Evolutionary conservation across 176 grass and related monocot species (phyloP).

Genomic region (Carex pumila): DNA sequence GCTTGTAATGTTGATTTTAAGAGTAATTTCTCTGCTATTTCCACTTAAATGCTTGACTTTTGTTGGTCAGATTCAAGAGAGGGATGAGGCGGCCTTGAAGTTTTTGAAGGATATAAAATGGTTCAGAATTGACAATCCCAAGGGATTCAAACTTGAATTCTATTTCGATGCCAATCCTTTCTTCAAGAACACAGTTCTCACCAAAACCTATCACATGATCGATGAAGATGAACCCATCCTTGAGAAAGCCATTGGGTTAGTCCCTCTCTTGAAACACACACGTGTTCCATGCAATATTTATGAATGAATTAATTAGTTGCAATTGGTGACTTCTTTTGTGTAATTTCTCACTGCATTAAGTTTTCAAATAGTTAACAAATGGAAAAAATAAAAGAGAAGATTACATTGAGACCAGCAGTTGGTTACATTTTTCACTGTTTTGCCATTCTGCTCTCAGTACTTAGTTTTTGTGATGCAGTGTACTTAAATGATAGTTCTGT

Average conservation of each 20-base stretch:
- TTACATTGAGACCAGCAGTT: neutral
- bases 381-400: neutral
- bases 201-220: constrained; percentile 93
- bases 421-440: neutral
- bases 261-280: neutral
- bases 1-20: neutral
- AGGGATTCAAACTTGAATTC: constrained; percentile 97
- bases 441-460: neutral
- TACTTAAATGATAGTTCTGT: neutral
- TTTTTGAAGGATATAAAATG: constrained; percentile 95
- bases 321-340: neutral
- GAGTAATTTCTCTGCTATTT: neutral
- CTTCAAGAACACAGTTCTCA: constrained; percentile 79
- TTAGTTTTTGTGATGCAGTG: neutral
- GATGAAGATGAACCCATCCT: constrained; percentile 93
- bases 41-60: neutral
- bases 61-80: constrained; percentile 68
- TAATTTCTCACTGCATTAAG: neutral
- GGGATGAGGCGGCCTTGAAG: constrained; percentile 79
- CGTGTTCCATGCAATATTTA: neutral
- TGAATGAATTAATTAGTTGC: neutral
- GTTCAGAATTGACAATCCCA: constrained; percentile 53
- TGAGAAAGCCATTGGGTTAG: constrained; percentile 88
- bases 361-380: neutral
- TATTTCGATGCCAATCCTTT: constrained; percentile 70